These are phyloP conservation scores for Cyclotella choctawhatcheeana DNA, from an alignment of 108 stramenopile genomes.

Conservation along the genomic window DNA sequence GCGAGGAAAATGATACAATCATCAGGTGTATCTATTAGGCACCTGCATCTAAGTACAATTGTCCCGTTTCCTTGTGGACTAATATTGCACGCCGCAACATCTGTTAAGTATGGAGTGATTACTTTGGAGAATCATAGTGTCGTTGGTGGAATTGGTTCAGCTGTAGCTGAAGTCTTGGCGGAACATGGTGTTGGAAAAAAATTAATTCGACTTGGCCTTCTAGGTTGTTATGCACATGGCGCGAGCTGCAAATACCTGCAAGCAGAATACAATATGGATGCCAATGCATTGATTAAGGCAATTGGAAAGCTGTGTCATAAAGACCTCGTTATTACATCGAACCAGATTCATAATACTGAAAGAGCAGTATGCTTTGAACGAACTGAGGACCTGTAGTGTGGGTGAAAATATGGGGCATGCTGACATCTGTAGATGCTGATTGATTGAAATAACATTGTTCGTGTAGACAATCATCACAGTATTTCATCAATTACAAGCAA, in stretches of 20 bases:
- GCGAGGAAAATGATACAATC: slow-evolving; percentile 10
- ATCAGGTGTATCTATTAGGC: slow-evolving; percentile 18
- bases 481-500: not conserved
- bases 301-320: slow-evolving; percentile 26
- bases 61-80: slow-evolving; percentile 16
- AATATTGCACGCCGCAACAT: not conserved
- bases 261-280: slow-evolving; percentile 21
- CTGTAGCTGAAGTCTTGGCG: slow-evolving; percentile 28
- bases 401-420: too few species aligned
- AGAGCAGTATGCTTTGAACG: not conserved
- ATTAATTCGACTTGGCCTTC: slow-evolving; percentile 26
- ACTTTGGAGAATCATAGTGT: slow-evolving; percentile 31
- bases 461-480: not conserved
- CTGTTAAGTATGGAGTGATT: slow-evolving; percentile 29
- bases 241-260: slow-evolving; percentile 27
- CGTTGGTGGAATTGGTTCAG: slow-evolving; percentile 24
- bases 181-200: slow-evolving; percentile 23
- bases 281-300: slow-evolving; percentile 19
- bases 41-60: slow-evolving; percentile 26
- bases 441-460: too few species aligned
- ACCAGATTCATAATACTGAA: not conserved
- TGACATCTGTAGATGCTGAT: not conserved
- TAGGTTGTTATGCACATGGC: slow-evolving; percentile 25
- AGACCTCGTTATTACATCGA: not conserved
- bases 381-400: too few species aligned